Conservation (phyloP, 108 stramenopile genomes). For the Nannochloropsis gaditana region DNA sequence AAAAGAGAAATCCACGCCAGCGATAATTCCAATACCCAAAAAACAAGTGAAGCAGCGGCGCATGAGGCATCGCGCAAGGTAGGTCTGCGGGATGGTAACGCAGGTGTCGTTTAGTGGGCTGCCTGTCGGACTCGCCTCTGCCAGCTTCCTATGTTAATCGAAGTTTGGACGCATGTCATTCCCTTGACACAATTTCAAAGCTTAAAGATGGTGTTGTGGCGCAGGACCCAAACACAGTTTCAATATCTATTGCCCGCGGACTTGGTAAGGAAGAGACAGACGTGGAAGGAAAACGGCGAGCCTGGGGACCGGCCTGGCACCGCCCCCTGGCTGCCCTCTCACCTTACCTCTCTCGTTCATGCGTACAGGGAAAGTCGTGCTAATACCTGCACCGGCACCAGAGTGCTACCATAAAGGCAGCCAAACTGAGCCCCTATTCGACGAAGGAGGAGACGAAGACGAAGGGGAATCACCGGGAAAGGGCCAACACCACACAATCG, state of each 20-base stretch:
- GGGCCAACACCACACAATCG: neutral
- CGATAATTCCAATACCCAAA: neutral
- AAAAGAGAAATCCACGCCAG: neutral
- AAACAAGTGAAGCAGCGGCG: neutral
- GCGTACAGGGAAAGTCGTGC: neutral
- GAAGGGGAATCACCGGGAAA: neutral
- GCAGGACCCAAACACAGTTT: neutral
- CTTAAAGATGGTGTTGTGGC: neutral
- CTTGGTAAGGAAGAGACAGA: neutral
- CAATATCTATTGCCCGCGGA: neutral
- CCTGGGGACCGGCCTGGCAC: neutral
- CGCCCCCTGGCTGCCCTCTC: neutral
- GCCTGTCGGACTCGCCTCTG: too few species aligned
- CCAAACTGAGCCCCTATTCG: neutral
- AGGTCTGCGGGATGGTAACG: neutral
- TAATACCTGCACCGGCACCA: neutral
- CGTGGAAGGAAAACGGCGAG: neutral
- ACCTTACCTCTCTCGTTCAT: neutral
- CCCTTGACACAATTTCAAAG: too few species aligned
- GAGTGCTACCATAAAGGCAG: neutral
- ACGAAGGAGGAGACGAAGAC: neutral
- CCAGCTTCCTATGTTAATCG: too few species aligned
- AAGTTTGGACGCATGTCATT: too few species aligned
- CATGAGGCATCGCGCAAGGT: neutral
- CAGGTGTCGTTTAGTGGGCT: too few species aligned